Base-by-base conservation (phyloP, 2,329 filamentous ascomycete genomes). In the Xylaria multiplex region DNA sequence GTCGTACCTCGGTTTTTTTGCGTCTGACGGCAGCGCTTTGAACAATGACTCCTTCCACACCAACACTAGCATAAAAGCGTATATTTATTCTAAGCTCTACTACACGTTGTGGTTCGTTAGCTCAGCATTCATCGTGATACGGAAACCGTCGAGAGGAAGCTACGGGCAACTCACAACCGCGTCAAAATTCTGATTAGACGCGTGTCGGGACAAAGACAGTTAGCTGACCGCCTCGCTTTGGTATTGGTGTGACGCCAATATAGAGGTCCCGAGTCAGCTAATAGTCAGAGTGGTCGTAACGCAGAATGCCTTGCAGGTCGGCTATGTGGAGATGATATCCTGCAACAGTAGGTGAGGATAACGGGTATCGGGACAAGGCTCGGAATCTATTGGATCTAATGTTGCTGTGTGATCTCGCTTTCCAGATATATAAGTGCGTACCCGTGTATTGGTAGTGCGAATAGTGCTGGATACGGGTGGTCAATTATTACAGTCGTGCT, bases 401-500 rank as follows among this genome's bases (percentile, higher is more conserved):
- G 56, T 59, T 56, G 67, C 58, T 71, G 68, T 75, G 68, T 64
- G 58, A 74, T 74, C 60, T 67, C 56, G 59, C 62, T 68, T 48
- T 71, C 59, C 59, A 72, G 66, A 71, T 70, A 70, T 69, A 70
- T 63, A 70, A 69, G 70, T 59, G 71, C 64, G 67, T 73, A 73
- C 68, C 72, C 71, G 69, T 68, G 52, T 61, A 69, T 70, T 62
- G 70, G 70, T 70, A 59, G 65, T 69, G 70, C 62, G 37, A 68
- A 66, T 58, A 50, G 53, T 68, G 50, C 66, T 49, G 43, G 70
- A 65, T 67, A 68, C 66, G 69, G 43, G 60, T 64, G 48, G 61
- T 58, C 22, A 53, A 46, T 64, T 66, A 37, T 50, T 43, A 50
- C 40, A 54, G 48, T 57, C 46, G 37, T 7, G 14, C 49, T 37